phyloP scores from a whole-genome alignment of 108 stramenopile genomes.

The Skeletonema grethae region DNA sequence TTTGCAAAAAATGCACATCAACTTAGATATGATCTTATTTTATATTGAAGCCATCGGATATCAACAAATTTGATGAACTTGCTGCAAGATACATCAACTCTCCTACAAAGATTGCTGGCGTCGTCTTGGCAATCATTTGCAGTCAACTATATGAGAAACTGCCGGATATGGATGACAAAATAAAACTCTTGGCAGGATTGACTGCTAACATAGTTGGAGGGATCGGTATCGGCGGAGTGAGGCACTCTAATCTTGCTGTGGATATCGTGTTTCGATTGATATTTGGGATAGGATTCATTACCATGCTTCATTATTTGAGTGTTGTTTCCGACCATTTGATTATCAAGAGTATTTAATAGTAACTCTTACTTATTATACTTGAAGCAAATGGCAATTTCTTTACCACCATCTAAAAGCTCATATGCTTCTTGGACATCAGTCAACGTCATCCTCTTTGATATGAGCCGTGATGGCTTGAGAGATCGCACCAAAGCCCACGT shows the following conservation, averaged over 20 bases:
- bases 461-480: slow-evolving; percentile 72
- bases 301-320: slow-evolving; percentile 29
- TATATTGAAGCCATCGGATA: slow-evolving; percentile 28
- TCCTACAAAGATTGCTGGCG: slow-evolving; percentile 22
- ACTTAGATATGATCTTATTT: neutral
- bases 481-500: slow-evolving; percentile 83
- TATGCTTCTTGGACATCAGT: slow-evolving; percentile 70
- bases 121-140: slow-evolving; percentile 12
- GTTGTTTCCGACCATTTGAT: slow-evolving; percentile 34
- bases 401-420: slow-evolving; percentile 65
- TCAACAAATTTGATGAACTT: slow-evolving; percentile 41
- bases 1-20: neutral
- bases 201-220: slow-evolving; percentile 27
- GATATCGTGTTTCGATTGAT: slow-evolving; percentile 33
- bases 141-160: slow-evolving; percentile 26
- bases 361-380: slow-evolving; percentile 26
- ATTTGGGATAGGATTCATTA: slow-evolving; percentile 38
- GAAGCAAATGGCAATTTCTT: slow-evolving; percentile 76
- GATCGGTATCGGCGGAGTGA: slow-evolving; percentile 30
- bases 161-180: slow-evolving; percentile 20
- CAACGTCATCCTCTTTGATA: slow-evolving; percentile 62
- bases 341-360: slow-evolving; percentile 25
- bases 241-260: slow-evolving; percentile 22
- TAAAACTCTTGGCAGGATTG: slow-evolving; percentile 27
- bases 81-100: slow-evolving; percentile 22